Percentiles rank a stretch among this genome's conserved stretches.
These are phyloP conservation scores for Remersonia thermophila DNA, from an alignment of 2,329 filamentous ascomycete genomes.

Conservation along the genomic window DNA sequence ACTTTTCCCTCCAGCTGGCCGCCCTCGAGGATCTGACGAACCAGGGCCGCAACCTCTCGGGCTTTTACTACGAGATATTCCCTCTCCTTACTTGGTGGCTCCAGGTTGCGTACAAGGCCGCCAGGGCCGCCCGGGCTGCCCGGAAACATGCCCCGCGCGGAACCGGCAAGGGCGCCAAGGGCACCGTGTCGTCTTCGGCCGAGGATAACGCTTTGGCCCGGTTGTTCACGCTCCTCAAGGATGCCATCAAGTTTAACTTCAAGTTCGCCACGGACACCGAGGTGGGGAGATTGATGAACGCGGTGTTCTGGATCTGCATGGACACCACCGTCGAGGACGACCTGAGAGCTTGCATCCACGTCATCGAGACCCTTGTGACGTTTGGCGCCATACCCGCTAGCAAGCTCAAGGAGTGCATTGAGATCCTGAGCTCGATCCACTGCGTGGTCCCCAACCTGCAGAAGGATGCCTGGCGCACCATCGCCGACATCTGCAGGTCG, in stretches of 20 bases:
- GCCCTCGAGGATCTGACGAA: conserved; percentile 50
- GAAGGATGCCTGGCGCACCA: conserved; percentile 55
- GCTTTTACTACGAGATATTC: conserved; percentile 56
- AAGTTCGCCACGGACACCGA: conserved; percentile 23
- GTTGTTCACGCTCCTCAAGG: conserved; percentile 52
- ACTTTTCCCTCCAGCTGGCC: conserved; percentile 54
- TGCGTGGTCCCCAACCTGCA: conserved; percentile 49
- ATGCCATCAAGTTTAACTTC: conserved; percentile 60
- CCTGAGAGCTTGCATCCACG: conserved; percentile 51
- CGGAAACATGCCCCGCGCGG: conserved; percentile 31
- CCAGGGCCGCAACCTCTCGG: conserved; percentile 48
- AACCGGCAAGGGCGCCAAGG: conserved; percentile 28
- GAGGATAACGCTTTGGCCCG: conserved; percentile 52
- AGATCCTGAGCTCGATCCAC: conserved; percentile 61
- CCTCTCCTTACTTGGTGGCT: conserved; percentile 52
- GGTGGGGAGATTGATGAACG: conserved; percentile 47
- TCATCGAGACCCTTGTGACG: conserved; percentile 59
- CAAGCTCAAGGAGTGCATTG: conserved; percentile 53
- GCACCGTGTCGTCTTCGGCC: conserved; percentile 28
- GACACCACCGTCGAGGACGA: conserved; percentile 53
- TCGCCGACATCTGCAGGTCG: conserved; percentile 59
- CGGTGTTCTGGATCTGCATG: conserved; percentile 53
- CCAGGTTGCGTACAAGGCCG: conserved; percentile 39
- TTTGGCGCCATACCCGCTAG: conserved; percentile 55
- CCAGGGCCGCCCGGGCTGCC: conserved; percentile 39